A percentile compares a stretch with the other conserved stretches of the same genome.
Conservation (phyloP, 2,329 filamentous ascomycete species). For the Truncatella angustata region DNA sequence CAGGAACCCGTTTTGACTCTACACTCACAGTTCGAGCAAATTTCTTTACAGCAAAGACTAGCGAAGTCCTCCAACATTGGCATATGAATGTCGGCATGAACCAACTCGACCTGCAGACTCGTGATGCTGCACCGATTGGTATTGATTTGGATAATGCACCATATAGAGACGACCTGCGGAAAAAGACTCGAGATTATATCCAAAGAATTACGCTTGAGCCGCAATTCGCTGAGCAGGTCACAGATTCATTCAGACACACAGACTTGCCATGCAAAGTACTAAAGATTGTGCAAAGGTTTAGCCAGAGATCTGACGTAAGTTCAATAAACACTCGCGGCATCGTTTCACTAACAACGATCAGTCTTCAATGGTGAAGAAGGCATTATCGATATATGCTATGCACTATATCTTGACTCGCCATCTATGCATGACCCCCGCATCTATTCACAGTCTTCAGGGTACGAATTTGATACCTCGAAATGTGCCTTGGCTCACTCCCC, state of each 20-base stretch:
- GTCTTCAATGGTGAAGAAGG: slow-evolving; percentile 50
- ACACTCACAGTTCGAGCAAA: slow-evolving; percentile 47
- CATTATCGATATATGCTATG: slow-evolving; percentile 54
- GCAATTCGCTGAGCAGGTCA: slow-evolving; percentile 48
- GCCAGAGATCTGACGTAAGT: slow-evolving; percentile 42
- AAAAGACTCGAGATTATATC: slow-evolving; percentile 46
- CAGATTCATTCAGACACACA: slow-evolving; percentile 43
- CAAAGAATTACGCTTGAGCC: slow-evolving; percentile 47
- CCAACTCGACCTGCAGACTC: slow-evolving; percentile 38
- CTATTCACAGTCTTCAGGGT: slow-evolving; percentile 38
- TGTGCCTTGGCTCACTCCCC: slow-evolving; percentile 45
- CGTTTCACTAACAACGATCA: slow-evolving; percentile 16
- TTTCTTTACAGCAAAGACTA: slow-evolving; percentile 49
- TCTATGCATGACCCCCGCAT: slow-evolving; percentile 46
- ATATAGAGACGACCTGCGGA: slow-evolving; percentile 45
- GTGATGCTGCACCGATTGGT: slow-evolving; percentile 48
- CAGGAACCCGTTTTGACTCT: slow-evolving; percentile 41
- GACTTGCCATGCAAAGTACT: slow-evolving; percentile 46
- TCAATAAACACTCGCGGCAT: neutral
- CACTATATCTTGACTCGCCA: slow-evolving; percentile 57
- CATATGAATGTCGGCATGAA: slow-evolving; percentile 39
- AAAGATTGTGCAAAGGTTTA: slow-evolving; percentile 46
- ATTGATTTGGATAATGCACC: slow-evolving; percentile 41
- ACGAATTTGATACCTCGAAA: slow-evolving; percentile 44
- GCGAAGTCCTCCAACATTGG: slow-evolving; percentile 50